Evolutionary conservation across 768 basidiomycete genomes (phyloP).

Genomic region (Lactarius hatsudake): DNA sequence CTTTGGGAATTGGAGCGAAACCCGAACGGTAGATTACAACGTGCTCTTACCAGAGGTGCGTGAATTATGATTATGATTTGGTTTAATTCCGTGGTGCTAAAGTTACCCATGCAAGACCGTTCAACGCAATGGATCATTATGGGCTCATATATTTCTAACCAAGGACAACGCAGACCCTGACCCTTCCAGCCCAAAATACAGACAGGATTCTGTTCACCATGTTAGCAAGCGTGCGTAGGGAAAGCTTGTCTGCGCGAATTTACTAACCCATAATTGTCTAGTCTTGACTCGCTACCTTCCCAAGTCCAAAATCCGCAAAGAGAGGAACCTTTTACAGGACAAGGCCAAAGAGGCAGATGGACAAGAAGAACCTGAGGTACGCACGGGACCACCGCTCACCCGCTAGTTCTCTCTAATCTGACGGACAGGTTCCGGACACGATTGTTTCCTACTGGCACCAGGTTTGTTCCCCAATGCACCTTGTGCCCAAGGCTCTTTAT

Average conservation of each 20-base stretch:
- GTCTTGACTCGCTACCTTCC: constrained; percentile 86
- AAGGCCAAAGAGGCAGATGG: constrained; percentile 40
- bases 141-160: constrained; percentile 78
- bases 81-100: background rate
- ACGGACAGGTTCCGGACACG: constrained; percentile 14
- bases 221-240: constrained; percentile 64
- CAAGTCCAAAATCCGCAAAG: constrained; percentile 69
- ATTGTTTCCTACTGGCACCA: constrained; percentile 84
- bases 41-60: constrained; percentile 68
- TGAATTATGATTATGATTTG: constrained; percentile 3
- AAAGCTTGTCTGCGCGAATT: constrained; percentile 13
- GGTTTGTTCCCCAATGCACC: constrained; percentile 39
- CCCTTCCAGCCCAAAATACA: constrained; percentile 52
- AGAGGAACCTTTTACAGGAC: constrained; percentile 69
- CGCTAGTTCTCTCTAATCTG: constrained; percentile 9
- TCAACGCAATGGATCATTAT: constrained; percentile 73
- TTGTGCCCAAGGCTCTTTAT: background rate
- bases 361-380: constrained; percentile 52
- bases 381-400: constrained; percentile 7
- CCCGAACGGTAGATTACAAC: constrained; percentile 50
- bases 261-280: constrained; percentile 33
- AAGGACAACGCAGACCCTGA: constrained; percentile 65
- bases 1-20: constrained; percentile 73
- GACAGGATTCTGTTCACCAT: constrained; percentile 60
- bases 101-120: constrained; percentile 51